These are phyloP conservation scores for Pichia deserticola DNA, from an alignment of 805 yeast species.

Conservation along the genomic window DNA sequence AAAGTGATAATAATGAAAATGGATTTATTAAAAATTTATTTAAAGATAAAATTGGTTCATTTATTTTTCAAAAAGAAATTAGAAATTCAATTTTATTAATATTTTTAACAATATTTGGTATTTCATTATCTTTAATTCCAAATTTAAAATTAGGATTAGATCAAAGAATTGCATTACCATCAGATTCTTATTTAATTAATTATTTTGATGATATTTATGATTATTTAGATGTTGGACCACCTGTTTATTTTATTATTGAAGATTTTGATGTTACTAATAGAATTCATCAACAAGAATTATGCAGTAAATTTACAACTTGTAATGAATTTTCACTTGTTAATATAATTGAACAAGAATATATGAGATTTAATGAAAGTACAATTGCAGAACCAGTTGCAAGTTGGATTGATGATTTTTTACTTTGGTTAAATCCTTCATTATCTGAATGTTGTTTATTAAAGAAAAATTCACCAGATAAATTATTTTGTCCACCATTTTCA, in stretches of 20 bases:
- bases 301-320: slow-evolving; percentile 87
- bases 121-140: slow-evolving; percentile 67
- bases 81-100: slow-evolving; percentile 42
- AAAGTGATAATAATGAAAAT: slow-evolving; percentile 12
- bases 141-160: slow-evolving; percentile 72
- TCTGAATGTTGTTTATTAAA: slow-evolving; percentile 78
- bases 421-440: slow-evolving; percentile 79
- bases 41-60: slow-evolving; percentile 48
- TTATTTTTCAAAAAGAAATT: slow-evolving; percentile 41
- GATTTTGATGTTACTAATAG: slow-evolving; percentile 56
- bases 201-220: slow-evolving; percentile 72
- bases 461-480: slow-evolving; percentile 37
- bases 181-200: slow-evolving; percentile 69
- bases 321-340: slow-evolving; percentile 71
- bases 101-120: slow-evolving; percentile 57
- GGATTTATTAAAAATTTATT: slow-evolving; percentile 35
- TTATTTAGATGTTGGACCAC: slow-evolving; percentile 84
- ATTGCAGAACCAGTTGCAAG: slow-evolving; percentile 78
- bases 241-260: slow-evolving; percentile 77
- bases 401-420: slow-evolving; percentile 88
- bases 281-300: slow-evolving; percentile 59
- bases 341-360: slow-evolving; percentile 76
- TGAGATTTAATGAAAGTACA: slow-evolving; percentile 54
- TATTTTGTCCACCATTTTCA: slow-evolving; percentile 59
- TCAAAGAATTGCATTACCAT: slow-evolving; percentile 82